Evolutionary conservation across 225 moss, liverwort and hornwort species (phyloP).

Genomic region (Marchantia paleacea): DNA sequence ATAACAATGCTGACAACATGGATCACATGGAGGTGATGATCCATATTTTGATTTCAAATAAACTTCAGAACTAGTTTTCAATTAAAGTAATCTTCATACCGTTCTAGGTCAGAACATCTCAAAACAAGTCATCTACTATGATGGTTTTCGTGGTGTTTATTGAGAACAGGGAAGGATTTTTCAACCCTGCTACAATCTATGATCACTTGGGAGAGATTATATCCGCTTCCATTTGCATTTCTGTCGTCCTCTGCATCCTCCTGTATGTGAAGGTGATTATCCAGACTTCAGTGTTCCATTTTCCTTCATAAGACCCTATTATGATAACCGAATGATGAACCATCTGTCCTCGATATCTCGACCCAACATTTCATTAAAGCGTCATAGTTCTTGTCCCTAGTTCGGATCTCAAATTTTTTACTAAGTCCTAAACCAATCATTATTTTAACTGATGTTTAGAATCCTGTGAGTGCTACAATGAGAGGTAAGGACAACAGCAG

Average conservation of each 20-base stretch:
- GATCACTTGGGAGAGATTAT: conserved; percentile 63
- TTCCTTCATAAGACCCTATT: not conserved
- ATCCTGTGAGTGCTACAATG: no score
- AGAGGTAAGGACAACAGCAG: no score
- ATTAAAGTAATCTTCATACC: not conserved
- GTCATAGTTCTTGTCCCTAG: no score
- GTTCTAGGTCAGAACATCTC: not conserved
- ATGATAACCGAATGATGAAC: not conserved
- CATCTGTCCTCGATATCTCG: no score
- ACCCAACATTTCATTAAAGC: no score
- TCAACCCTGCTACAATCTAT: conserved; percentile 58
- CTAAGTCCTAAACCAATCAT: no score
- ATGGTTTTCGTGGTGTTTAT: not conserved
- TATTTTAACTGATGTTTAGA: no score
- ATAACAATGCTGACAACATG: conserved; percentile 60
- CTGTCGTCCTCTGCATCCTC: conserved; percentile 43
- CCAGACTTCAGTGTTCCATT: not conserved
- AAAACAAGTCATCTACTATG: not conserved
- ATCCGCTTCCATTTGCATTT: conserved; percentile 48
- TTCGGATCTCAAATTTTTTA: no score
- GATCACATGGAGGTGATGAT: conserved; percentile 51
- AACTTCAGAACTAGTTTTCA: not conserved
- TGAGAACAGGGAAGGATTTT: conserved; percentile 46
- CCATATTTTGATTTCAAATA: not conserved
- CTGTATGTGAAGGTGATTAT: conserved; percentile 57